A percentile compares a stretch with the other conserved stretches of the same genome.
Conservation (phyloP, 2,329 filamentous ascomycete genomes). For the Ascosphaera apis region DNA sequence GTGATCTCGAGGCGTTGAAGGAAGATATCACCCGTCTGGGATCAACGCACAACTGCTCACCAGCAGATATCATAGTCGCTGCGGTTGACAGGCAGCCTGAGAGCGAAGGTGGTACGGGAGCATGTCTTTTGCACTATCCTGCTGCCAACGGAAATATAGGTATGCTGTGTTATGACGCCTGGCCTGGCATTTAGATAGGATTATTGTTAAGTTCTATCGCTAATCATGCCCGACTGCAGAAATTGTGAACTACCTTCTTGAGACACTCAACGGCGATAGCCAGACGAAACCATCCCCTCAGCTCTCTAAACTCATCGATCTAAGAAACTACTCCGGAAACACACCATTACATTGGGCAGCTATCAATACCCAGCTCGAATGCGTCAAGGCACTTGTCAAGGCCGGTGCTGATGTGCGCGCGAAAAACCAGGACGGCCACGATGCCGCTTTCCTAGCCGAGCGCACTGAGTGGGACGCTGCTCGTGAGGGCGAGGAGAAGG, state of each 20-base stretch:
- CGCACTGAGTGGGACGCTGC: constrained; percentile 39
- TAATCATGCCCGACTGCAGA: constrained; percentile 11
- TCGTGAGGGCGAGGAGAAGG: constrained; percentile 3
- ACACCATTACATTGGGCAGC: constrained; percentile 88
- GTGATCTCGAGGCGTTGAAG: constrained; percentile 48
- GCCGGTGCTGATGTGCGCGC: constrained; percentile 55
- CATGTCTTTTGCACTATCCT: constrained; percentile 56
- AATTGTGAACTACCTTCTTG: constrained; percentile 26
- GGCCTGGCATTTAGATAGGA: constrained; percentile 2
- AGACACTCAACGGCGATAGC: constrained; percentile 13
- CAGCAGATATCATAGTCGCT: constrained; percentile 41
- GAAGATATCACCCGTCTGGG: constrained; percentile 35
- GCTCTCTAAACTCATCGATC: constrained; percentile 15
- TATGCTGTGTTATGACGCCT: constrained; percentile 19
- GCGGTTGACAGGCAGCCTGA: constrained; percentile 54
- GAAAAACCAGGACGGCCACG: constrained; percentile 65
- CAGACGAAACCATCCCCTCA: constrained; percentile 4
- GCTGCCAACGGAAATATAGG: constrained; percentile 71
- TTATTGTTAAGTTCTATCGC: constrained; percentile 3
- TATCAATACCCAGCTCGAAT: constrained; percentile 62
- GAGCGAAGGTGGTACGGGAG: constrained; percentile 34
- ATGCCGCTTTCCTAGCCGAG: constrained; percentile 52
- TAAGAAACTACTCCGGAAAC: constrained; percentile 61
- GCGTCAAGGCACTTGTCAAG: constrained; percentile 54
- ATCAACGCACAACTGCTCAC: constrained; percentile 33